These are phyloP conservation scores for Leptographium galeiforme DNA, from an alignment of 2,329 filamentous ascomycete genomes.

Conservation along the genomic window DNA sequence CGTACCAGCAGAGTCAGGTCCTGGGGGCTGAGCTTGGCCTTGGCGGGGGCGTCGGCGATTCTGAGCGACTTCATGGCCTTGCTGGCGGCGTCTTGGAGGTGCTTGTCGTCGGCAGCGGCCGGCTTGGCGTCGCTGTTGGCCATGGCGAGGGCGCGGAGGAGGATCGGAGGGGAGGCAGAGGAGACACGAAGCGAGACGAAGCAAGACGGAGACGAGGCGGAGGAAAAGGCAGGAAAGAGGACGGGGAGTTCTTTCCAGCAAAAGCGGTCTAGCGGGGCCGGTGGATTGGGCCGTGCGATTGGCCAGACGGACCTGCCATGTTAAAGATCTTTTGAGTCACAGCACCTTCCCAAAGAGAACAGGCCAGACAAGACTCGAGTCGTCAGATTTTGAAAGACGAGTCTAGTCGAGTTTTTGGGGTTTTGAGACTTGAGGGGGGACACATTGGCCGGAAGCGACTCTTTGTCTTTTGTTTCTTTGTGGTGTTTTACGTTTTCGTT, in stretches of 20 bases:
- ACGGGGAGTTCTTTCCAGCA: background rate
- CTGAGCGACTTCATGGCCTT: conserved; percentile 57
- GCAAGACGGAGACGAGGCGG: background rate
- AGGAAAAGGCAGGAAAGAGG: background rate
- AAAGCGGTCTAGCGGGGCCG: too few relatives aligned
- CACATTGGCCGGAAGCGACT: too few relatives aligned
- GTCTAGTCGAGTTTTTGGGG: background rate
- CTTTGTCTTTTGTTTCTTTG: too few relatives aligned
- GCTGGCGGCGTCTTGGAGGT: conserved; percentile 56
- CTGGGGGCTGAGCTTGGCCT: conserved; percentile 60
- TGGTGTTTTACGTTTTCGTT: too few relatives aligned
- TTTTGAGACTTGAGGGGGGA: too few relatives aligned
- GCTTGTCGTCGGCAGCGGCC: conserved; percentile 24
- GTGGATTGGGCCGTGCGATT: background rate
- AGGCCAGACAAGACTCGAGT: too few relatives aligned
- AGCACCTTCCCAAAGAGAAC: background rate
- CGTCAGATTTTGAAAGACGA: background rate
- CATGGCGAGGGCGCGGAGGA: background rate
- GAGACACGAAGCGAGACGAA: background rate
- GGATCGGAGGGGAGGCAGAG: too few relatives aligned
- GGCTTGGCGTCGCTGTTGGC: background rate
- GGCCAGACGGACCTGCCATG: background rate
- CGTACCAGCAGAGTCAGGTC: conserved; percentile 58
- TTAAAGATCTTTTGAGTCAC: background rate
- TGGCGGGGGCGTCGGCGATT: conserved; percentile 28